Evolutionary conservation across 495 filamentous ascomycete genomes (phyloP).

Genomic region (Aspergillus sparsus): DNA sequence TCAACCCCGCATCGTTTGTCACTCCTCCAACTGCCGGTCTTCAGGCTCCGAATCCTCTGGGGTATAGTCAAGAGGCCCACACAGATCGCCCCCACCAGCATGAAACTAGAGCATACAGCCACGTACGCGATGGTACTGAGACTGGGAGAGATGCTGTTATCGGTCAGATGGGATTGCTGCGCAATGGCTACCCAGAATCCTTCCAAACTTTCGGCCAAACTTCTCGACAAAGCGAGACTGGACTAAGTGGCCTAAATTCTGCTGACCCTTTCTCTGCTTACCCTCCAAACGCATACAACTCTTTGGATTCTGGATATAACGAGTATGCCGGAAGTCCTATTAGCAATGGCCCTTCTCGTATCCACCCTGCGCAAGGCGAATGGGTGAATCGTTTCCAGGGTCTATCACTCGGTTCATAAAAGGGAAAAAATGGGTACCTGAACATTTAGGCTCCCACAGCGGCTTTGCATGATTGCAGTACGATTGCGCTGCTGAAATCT

Average conservation of each 20-base stretch:
- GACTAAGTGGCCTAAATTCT: slow-evolving; percentile 27
- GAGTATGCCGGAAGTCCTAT: slow-evolving; percentile 34
- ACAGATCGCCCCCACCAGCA: slow-evolving; percentile 40
- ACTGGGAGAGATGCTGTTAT: slow-evolving; percentile 32
- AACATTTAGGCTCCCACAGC: background rate
- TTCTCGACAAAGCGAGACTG: slow-evolving; percentile 33
- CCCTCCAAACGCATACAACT: slow-evolving; percentile 32
- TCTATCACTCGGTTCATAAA: slow-evolving; percentile 52
- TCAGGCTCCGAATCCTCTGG: slow-evolving; percentile 45
- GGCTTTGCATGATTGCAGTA: background rate
- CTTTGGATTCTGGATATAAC: slow-evolving; percentile 37
- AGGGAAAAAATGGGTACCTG: background rate
- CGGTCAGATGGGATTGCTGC: slow-evolving; percentile 38
- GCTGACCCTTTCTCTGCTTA: slow-evolving; percentile 43
- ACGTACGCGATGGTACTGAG: slow-evolving; percentile 34
- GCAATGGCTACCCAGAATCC: slow-evolving; percentile 38
- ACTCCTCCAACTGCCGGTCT: slow-evolving; percentile 69
- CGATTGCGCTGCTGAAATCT: background rate
- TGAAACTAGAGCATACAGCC: slow-evolving; percentile 34
- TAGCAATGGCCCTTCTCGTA: slow-evolving; percentile 33
- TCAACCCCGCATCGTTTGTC: slow-evolving; percentile 97
- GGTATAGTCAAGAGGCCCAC: slow-evolving; percentile 38
- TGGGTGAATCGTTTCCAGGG: slow-evolving; percentile 52
- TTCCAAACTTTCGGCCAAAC: slow-evolving; percentile 41
- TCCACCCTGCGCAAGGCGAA: slow-evolving; percentile 43